These are phyloP conservation scores for Calonectria pseudoreteaudii DNA, from an alignment of 2,329 filamentous ascomycete genomes.

Conservation along the genomic window DNA sequence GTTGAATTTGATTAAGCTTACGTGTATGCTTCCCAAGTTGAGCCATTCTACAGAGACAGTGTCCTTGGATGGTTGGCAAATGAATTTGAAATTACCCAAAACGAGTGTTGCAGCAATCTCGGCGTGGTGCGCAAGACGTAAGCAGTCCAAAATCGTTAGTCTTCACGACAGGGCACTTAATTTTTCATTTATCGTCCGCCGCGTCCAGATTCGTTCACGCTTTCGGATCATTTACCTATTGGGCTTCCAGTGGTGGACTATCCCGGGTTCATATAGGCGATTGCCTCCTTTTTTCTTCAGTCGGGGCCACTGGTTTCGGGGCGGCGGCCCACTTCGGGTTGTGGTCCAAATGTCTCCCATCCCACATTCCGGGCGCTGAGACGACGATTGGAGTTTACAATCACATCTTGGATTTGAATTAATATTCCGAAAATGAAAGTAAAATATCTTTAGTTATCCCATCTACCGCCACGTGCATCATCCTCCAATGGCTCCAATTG, in stretches of 20 bases:
- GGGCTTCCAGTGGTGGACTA: not conserved
- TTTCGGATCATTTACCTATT: not conserved
- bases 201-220: not conserved
- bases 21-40: not conserved
- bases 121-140: not conserved
- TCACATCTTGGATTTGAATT: not conserved
- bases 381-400: not conserved
- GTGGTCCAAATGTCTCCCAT: not conserved
- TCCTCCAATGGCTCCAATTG: not conserved
- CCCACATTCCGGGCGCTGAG: not conserved
- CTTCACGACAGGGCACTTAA: not conserved
- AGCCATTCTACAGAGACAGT: not conserved
- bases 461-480: not conserved
- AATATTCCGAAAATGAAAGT: too few species aligned
- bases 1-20: not conserved
- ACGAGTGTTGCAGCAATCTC: not conserved
- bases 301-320: not conserved
- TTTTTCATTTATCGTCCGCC: not conserved
- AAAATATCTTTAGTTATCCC: not conserved
- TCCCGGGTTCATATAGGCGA: not conserved
- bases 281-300: not conserved
- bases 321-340: conserved; percentile 1
- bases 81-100: not conserved
- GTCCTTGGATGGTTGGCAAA: not conserved
- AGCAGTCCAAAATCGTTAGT: not conserved